phyloP scores from a whole-genome alignment of 805 yeast species.

The Candida gorgasii region DNA sequence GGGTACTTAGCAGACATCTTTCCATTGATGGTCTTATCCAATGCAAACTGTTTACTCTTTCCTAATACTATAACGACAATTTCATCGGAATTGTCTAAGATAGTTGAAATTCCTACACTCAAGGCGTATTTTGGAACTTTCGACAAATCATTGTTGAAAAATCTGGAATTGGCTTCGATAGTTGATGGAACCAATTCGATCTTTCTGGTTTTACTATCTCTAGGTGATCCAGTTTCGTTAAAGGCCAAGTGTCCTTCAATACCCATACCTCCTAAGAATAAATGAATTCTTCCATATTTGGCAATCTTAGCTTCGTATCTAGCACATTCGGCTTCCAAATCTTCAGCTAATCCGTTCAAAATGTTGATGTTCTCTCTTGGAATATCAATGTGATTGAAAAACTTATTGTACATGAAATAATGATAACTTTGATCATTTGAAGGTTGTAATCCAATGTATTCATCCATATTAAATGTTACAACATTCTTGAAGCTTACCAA shows the following conservation, averaged over 20 bases:
- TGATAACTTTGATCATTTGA: slow-evolving; percentile 53
- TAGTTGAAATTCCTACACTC: slow-evolving; percentile 58
- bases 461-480: slow-evolving; percentile 64
- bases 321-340: slow-evolving; percentile 47
- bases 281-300: slow-evolving; percentile 49
- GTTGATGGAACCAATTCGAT: slow-evolving; percentile 51
- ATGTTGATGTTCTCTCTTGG: slow-evolving; percentile 53
- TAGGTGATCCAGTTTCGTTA: slow-evolving; percentile 55
- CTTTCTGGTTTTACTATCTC: slow-evolving; percentile 46
- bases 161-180: slow-evolving; percentile 53
- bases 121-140: slow-evolving; percentile 55
- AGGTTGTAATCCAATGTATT: slow-evolving; percentile 52
- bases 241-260: slow-evolving; percentile 64
- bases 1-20: slow-evolving; percentile 46
- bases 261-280: slow-evolving; percentile 61
- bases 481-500: slow-evolving; percentile 50
- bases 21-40: slow-evolving; percentile 46
- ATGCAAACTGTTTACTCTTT: slow-evolving; percentile 44
- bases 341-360: slow-evolving; percentile 51
- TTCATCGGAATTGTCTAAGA: slow-evolving; percentile 55
- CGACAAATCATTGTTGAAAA: slow-evolving; percentile 45
- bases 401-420: slow-evolving; percentile 56
- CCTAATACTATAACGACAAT: slow-evolving; percentile 55
- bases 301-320: slow-evolving; percentile 50
- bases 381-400: slow-evolving; percentile 57